Percentiles rank a stretch among this genome's conserved stretches.
phyloP scores from a whole-genome alignment of 805 yeast species.

The Nakazawaea ambrosiae region DNA sequence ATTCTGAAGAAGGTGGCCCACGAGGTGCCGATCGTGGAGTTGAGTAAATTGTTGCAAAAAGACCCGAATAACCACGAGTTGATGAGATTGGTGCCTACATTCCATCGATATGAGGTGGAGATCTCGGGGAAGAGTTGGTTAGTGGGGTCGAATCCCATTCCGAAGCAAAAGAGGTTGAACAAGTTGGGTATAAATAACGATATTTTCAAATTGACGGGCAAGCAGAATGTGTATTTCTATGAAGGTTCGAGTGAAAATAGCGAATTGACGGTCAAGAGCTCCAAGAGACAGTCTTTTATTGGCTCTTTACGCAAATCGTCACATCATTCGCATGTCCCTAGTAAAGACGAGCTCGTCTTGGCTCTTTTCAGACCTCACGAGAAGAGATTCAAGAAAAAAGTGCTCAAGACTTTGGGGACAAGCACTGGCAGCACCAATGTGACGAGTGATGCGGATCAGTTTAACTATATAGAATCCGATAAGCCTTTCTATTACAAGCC shows the following conservation, averaged over 20 bases:
- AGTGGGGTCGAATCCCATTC: slow-evolving; percentile 40
- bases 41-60: slow-evolving; percentile 13
- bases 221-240: slow-evolving; percentile 16
- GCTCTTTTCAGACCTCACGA: slow-evolving; percentile 37
- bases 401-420: slow-evolving; percentile 20
- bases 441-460: background rate
- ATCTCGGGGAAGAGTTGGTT: slow-evolving; percentile 24
- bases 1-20: background rate
- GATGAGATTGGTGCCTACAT: slow-evolving; percentile 7
- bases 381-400: slow-evolving; percentile 27
- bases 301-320: slow-evolving; percentile 1
- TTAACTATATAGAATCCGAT: slow-evolving; percentile 12
- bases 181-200: slow-evolving; percentile 10
- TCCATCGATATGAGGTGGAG: slow-evolving; percentile 24
- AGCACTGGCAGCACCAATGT: background rate
- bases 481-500: slow-evolving; percentile 34
- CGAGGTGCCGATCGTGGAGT: slow-evolving; percentile 7
- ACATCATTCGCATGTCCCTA: too few relatives aligned
- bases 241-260: background rate
- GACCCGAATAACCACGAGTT: slow-evolving; percentile 8
- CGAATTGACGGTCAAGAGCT: background rate
- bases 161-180: slow-evolving; percentile 19
- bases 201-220: slow-evolving; percentile 15
- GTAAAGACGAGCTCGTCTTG: slow-evolving; percentile 24
- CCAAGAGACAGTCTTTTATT: slow-evolving; percentile 9